A percentile compares a stretch with the other conserved stretches of the same genome.
phyloP scores from a whole-genome alignment of 2,329 filamentous ascomycete species.

The Trichophyton schoenleinii region DNA sequence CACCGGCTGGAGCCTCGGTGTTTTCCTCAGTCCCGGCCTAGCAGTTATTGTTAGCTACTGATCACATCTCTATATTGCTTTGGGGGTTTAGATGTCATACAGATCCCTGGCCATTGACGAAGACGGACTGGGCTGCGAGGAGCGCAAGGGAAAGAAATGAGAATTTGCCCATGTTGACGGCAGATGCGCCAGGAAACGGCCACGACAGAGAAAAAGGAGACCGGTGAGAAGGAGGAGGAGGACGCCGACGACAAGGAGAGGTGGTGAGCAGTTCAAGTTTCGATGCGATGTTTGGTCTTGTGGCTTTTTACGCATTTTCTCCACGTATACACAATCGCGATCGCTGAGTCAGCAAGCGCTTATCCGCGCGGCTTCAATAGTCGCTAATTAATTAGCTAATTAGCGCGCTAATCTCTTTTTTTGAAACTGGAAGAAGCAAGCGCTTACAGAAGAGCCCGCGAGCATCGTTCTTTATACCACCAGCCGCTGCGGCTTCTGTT shows the following conservation, averaged over 20 bases:
- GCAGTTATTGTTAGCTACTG: constrained; percentile 18
- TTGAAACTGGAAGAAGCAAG: neutral
- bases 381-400: too few species aligned
- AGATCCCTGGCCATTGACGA: constrained; percentile 49
- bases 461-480: constrained; percentile 6
- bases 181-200: constrained; percentile 4
- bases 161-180: constrained; percentile 55
- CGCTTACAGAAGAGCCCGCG: neutral
- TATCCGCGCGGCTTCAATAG: neutral
- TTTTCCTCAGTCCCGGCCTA: constrained; percentile 47
- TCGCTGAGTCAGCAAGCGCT: constrained; percentile 7
- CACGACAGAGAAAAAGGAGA: constrained; percentile 1
- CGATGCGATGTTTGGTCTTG: neutral
- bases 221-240: constrained; percentile 2
- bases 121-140: constrained; percentile 55
- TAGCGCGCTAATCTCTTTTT: neutral
- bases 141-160: constrained; percentile 60
- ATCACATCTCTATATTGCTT: neutral
- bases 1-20: constrained; percentile 51
- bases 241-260: neutral
- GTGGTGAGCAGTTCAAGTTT: neutral
- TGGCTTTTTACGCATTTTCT: neutral
- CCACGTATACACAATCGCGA: constrained; percentile 8
- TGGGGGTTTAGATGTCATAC: constrained; percentile 33
- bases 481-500: neutral